phyloP scores from a whole-genome alignment of 2,329 filamentous ascomycete species.

The Colletotrichum sp. region DNA sequence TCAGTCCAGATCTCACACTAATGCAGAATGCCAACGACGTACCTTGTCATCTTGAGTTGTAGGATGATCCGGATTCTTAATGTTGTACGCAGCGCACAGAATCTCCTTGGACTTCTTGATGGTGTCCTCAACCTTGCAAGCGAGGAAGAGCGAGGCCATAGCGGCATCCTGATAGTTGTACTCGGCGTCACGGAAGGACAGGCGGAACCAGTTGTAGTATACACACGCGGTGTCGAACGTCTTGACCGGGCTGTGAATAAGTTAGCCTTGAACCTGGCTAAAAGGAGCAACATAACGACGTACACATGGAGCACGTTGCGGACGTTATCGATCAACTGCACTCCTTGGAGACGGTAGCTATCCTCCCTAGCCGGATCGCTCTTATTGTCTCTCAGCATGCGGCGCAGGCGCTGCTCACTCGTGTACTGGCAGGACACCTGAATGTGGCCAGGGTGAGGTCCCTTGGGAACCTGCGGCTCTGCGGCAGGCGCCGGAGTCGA shows the following conservation, averaged over 20 bases:
- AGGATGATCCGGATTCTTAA: constrained; percentile 73
- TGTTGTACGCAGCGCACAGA: constrained; percentile 85
- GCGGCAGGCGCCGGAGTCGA: not conserved
- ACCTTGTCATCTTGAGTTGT: constrained; percentile 84
- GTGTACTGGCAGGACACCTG: constrained; percentile 71
- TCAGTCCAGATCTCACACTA: not conserved
- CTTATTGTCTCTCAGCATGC: constrained; percentile 70
- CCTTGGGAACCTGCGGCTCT: constrained; percentile 26
- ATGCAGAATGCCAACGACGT: constrained; percentile 26
- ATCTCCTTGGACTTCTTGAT: constrained; percentile 96
- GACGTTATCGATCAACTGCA: constrained; percentile 87
- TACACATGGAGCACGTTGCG: constrained; percentile 80
- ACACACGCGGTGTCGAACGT: constrained; percentile 91
- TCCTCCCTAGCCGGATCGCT: constrained; percentile 82
- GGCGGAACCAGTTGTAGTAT: constrained; percentile 93
- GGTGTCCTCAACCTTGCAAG: constrained; percentile 97
- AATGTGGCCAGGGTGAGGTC: constrained; percentile 53
- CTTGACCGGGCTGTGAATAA: constrained; percentile 71
- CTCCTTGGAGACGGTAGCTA: constrained; percentile 79
- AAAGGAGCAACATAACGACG: constrained; percentile 33
- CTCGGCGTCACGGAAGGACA: constrained; percentile 83
- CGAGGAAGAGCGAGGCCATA: constrained; percentile 85
- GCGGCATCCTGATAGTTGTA: constrained; percentile 89
- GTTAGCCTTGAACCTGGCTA: constrained; percentile 8
- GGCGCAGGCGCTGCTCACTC: constrained; percentile 80